Percentiles rank a stretch among this genome's conserved stretches.
Conservation (phyloP, 2,329 filamentous ascomycete species). For the Fusarium nematophilum region DNA sequence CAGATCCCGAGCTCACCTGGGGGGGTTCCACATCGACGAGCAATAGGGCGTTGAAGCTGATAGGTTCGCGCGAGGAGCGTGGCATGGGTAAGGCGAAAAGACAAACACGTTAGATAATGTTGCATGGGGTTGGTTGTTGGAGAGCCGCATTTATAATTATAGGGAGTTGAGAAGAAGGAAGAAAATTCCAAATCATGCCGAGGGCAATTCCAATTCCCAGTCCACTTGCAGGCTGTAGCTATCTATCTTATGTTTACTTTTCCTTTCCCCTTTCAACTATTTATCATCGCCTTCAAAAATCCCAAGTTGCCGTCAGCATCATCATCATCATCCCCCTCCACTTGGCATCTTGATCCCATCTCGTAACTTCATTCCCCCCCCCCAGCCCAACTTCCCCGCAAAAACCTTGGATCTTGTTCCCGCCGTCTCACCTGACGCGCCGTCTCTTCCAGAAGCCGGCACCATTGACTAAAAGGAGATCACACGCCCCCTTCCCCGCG, state of each 20-base stretch:
- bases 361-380: slow-evolving; percentile 2
- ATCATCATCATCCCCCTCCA: not conserved
- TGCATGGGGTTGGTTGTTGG: too few relatives aligned
- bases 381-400: slow-evolving; percentile 21
- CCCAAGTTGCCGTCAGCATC: too few relatives aligned
- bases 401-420: slow-evolving; percentile 28
- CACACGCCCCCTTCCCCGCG: slow-evolving; percentile 37
- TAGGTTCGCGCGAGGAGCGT: slow-evolving; percentile 20
- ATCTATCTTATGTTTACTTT: too few relatives aligned
- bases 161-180: slow-evolving; percentile 3
- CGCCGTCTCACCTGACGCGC: slow-evolving; percentile 33
- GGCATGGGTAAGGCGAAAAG: slow-evolving; percentile 31
- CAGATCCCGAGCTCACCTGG: slow-evolving; percentile 24
- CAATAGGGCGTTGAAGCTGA: slow-evolving; percentile 40
- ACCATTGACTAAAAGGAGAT: slow-evolving; percentile 29
- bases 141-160: slow-evolving; percentile 25
- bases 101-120: too few relatives aligned
- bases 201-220: not conserved
- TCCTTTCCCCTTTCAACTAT: too few relatives aligned
- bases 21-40: slow-evolving; percentile 37
- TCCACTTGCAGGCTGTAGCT: too few relatives aligned
- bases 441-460: slow-evolving; percentile 28
- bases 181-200: slow-evolving; percentile 5
- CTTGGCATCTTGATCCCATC: slow-evolving; percentile 7
- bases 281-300: too few relatives aligned